phyloP scores from a whole-genome alignment of 495 filamentous ascomycete genomes.

The Penicillium manginii region DNA sequence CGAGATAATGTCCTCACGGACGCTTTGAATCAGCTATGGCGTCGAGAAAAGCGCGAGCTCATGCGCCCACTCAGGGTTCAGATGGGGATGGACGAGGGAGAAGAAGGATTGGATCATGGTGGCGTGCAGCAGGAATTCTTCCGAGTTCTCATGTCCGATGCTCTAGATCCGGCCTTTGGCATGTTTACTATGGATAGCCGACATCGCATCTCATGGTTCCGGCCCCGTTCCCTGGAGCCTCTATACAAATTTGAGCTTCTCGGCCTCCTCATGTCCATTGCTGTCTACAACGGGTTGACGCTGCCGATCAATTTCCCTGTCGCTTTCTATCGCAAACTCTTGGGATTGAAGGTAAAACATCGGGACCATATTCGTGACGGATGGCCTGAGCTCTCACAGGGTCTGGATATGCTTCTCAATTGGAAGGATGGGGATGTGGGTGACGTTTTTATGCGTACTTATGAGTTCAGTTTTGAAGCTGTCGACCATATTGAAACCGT shows the following conservation, averaged over 20 bases:
- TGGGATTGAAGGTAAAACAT: conserved; percentile 64
- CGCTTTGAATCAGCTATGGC: conserved; percentile 86
- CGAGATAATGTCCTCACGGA: conserved; percentile 73
- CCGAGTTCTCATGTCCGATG: conserved; percentile 75
- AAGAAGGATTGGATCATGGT: conserved; percentile 90
- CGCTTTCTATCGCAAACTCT: conserved; percentile 79
- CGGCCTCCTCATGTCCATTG: conserved; percentile 83
- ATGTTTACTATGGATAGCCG: conserved; percentile 75
- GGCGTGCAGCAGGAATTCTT: conserved; percentile 98
- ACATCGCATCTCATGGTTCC: conserved; percentile 84
- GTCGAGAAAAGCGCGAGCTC: conserved; percentile 79
- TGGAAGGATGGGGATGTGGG: conserved; percentile 83
- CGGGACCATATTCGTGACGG: conserved; percentile 80
- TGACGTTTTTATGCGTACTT: conserved; percentile 78
- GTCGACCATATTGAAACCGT: conserved; percentile 61
- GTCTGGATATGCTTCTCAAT: conserved; percentile 67
- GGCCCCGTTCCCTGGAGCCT: conserved; percentile 76
- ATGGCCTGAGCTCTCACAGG: conserved; percentile 79
- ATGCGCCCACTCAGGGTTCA: conserved; percentile 85
- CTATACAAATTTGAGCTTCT: conserved; percentile 89
- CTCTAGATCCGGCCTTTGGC: conserved; percentile 74
- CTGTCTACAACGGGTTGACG: conserved; percentile 93
- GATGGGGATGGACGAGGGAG: conserved; percentile 77
- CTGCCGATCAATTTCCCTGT: conserved; percentile 86
- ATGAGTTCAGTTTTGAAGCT: conserved; percentile 79